phyloP scores from a whole-genome alignment of 139 green algal species.

The Pleodorina starrii region DNA sequence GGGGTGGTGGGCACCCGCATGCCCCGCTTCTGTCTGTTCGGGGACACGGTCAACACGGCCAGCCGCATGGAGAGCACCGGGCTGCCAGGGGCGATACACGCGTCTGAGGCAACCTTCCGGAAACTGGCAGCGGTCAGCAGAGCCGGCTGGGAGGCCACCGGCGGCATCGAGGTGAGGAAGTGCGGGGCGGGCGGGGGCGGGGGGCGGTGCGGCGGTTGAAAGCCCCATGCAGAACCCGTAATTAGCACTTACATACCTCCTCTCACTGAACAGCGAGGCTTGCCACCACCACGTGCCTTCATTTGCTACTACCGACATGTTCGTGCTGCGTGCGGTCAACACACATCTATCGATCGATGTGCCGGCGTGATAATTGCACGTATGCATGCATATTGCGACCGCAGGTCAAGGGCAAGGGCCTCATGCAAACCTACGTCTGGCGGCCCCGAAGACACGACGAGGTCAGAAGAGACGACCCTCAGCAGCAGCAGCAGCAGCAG shows the following conservation, averaged over 20 bases:
- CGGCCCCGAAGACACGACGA: background rate
- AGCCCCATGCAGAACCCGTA: too few species aligned
- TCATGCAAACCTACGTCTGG: slow-evolving; percentile 11
- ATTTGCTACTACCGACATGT: too few species aligned
- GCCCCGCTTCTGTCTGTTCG: slow-evolving; percentile 45
- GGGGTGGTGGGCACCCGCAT: slow-evolving; percentile 44
- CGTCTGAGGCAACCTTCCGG: background rate
- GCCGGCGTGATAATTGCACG: too few species aligned
- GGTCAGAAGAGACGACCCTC: background rate
- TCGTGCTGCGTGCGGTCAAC: too few species aligned
- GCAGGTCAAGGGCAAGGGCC: slow-evolving; percentile 16
- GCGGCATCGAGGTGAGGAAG: background rate
- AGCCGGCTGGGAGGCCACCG: background rate
- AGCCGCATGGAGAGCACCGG: slow-evolving; percentile 53
- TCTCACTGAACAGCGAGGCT: too few species aligned
- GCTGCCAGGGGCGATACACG: slow-evolving; percentile 17
- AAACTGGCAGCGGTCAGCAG: background rate
- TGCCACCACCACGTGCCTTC: too few species aligned
- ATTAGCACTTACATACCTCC: too few species aligned
- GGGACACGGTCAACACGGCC: slow-evolving; percentile 59
- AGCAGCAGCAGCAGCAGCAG: too few species aligned
- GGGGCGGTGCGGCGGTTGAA: too few species aligned
- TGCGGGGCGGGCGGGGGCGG: too few species aligned
- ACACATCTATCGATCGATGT: too few species aligned
- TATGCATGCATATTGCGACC: too few species aligned